Percentiles rank a stretch among this genome's conserved stretches.
Conservation (phyloP, 108 stramenopile genomes). For the Nitzschia putrida region DNA sequence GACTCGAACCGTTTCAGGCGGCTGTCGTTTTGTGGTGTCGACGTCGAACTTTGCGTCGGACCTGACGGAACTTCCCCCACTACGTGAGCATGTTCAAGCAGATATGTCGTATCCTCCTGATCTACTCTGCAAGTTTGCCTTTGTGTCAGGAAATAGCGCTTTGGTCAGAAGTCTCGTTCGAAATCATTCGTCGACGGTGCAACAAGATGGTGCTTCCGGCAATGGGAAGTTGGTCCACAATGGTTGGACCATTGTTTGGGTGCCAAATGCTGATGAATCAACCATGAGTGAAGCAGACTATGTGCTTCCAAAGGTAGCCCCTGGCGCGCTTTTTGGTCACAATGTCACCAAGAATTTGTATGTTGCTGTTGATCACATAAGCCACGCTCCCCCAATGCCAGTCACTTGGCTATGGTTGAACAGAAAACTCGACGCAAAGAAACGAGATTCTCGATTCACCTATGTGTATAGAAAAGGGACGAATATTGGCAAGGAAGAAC, state of each 20-base stretch:
- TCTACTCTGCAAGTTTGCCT: conserved; percentile 66
- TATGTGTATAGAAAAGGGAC: background rate
- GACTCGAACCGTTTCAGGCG: conserved; percentile 40
- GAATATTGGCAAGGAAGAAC: background rate
- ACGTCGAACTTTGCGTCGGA: conserved; percentile 56
- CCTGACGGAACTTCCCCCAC: conserved; percentile 42
- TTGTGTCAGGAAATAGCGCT: conserved; percentile 63
- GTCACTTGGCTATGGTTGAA: conserved; percentile 30
- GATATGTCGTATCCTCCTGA: conserved; percentile 35
- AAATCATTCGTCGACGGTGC: background rate
- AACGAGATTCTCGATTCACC: conserved; percentile 3
- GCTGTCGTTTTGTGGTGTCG: conserved; percentile 61
- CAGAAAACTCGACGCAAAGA: conserved; percentile 33
- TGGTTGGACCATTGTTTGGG: conserved; percentile 60
- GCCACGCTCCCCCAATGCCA: conserved; percentile 30
- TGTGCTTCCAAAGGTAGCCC: conserved; percentile 60
- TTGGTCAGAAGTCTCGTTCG: conserved; percentile 34
- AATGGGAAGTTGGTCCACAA: conserved; percentile 57
- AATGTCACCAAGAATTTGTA: conserved; percentile 59
- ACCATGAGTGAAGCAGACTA: conserved; percentile 57
- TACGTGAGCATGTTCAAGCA: conserved; percentile 18
- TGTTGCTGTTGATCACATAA: conserved; percentile 38
- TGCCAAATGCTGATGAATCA: conserved; percentile 31
- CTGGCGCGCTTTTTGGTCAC: conserved; percentile 48
- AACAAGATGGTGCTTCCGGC: conserved; percentile 27